Evolutionary conservation across 306 rosid genomes (phyloP).

Genomic region (Phaseolus lunatus): DNA sequence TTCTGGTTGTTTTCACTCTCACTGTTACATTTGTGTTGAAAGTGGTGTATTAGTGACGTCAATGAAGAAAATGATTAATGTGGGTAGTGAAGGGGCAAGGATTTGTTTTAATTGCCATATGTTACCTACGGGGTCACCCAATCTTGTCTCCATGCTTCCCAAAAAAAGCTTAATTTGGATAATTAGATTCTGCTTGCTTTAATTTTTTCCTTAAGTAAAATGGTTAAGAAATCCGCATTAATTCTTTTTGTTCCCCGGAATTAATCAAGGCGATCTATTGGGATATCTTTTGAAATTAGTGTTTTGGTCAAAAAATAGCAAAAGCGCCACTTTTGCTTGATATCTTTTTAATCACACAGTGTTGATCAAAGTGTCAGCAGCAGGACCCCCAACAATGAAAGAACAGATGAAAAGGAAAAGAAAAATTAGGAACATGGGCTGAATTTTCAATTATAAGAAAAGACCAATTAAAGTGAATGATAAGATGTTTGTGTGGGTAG

Average conservation of each 20-base stretch:
- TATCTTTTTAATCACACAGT: constrained; percentile 41
- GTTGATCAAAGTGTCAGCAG: constrained; percentile 40
- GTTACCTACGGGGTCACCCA: constrained; percentile 41
- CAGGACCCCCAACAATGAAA: constrained; percentile 49
- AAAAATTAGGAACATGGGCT: constrained; percentile 35
- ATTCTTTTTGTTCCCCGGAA: constrained; percentile 45
- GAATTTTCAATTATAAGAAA: constrained; percentile 47
- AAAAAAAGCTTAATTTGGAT: constrained; percentile 38
- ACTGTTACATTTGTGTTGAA: constrained; percentile 12
- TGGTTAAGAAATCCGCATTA: constrained; percentile 20
- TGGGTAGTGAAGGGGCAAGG: constrained; percentile 50
- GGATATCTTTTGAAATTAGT: constrained; percentile 50
- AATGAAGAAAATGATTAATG: constrained; percentile 47
- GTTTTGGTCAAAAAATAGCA: constrained; percentile 51
- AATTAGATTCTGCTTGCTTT: constrained; percentile 40
- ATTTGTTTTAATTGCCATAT: constrained; percentile 44
- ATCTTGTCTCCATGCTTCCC: constrained; percentile 49
- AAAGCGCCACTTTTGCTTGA: constrained; percentile 41
- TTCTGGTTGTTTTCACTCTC: constrained; percentile 40
- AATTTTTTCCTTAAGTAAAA: constrained; percentile 34
- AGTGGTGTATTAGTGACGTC: constrained; percentile 16
- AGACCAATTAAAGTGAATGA: constrained; percentile 47
- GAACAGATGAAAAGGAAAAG: constrained; percentile 38
- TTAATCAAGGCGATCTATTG: constrained; percentile 26
- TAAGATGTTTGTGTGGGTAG: constrained; percentile 47